Percentiles rank a stretch among this genome's conserved stretches.
phyloP scores from a whole-genome alignment of 129 eudicot species.

The Centella asiatica region DNA sequence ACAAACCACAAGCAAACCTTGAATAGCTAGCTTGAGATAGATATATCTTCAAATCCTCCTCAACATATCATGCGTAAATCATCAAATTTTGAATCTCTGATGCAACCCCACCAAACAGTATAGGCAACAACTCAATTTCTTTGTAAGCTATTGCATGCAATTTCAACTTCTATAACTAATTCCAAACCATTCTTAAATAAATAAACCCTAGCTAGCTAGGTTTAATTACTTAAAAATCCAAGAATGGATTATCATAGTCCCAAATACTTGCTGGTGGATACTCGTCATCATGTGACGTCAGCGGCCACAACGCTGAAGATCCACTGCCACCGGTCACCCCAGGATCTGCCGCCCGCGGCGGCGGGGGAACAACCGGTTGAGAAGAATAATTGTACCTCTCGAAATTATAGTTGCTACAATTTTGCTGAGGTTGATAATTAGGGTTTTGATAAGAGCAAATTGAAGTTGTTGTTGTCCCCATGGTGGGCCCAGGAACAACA shows the following conservation, averaged over 20 bases:
- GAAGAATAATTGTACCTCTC: slow-evolving; percentile 8
- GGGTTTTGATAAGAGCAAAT: slow-evolving; percentile 19
- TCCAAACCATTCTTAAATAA: too few relatives aligned
- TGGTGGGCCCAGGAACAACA: slow-evolving; percentile 13
- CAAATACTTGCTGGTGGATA: slow-evolving; percentile 26
- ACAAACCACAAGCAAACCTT: too few relatives aligned
- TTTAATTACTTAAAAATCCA: slow-evolving; percentile 28
- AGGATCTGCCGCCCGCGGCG: slow-evolving; percentile 26
- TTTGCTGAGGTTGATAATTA: slow-evolving; percentile 25
- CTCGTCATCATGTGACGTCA: slow-evolving; percentile 25
- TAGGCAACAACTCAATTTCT: too few relatives aligned
- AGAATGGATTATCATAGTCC: slow-evolving; percentile 36
- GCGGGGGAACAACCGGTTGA: background rate
- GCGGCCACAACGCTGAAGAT: slow-evolving; percentile 21
- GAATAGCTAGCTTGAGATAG: too few relatives aligned
- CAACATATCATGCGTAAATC: too few relatives aligned
- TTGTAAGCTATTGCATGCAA: too few relatives aligned
- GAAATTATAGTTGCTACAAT: slow-evolving; percentile 8
- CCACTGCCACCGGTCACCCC: background rate
- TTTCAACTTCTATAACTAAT: too few relatives aligned
- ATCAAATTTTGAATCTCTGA: too few relatives aligned
- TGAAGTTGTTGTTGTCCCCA: background rate
- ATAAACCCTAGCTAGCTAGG: too few relatives aligned
- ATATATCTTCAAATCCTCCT: too few relatives aligned
- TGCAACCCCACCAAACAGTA: too few relatives aligned